Base-by-base conservation (phyloP, 345 rosid genomes). In the Moricandia arvensis region DNA sequence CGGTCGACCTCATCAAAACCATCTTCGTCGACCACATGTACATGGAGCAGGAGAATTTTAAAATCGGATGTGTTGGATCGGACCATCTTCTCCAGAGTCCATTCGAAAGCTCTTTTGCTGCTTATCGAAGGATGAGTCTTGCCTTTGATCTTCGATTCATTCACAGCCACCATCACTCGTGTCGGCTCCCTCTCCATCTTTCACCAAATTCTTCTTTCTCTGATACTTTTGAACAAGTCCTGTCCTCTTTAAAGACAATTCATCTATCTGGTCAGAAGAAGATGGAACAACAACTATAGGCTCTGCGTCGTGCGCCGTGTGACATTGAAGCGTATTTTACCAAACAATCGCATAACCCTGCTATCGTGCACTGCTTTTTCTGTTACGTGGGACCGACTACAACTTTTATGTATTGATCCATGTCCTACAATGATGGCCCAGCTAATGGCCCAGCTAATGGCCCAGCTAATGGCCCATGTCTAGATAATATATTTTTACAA, bases 1-100 rank as follows among this genome's bases (percentile, higher is more conserved):
- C 93, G 90, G 68, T 89, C 97, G 78, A 85, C 87, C 53, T 92
- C 93, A 73, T 89, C 88, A 63, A 89, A 90, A 59, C 55, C 55
- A 8, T 49, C 55, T 49, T 49, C 55, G 55, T 49, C 55, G 4
- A 49, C 55, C 9, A 90, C 96, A 80, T 92, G 99, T 33, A 95
- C 99, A 43, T 90, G 97, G 79, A 95, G 92, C 80, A 95, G 89
- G 59, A 90, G 93, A 66, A 95, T 86, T 77, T 81, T 89, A 84
- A 92, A 95, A 29, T 87, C 94, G n/a, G 76, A 15, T 12, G 84
- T 79, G 74, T 92, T 95, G 18, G 91, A 87, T 38, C 89, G 92
- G 41, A 95, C 87, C 75, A 92, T 89, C 91, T 95, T 95, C 79
- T 87, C 77, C 59, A 92, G 80, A 35, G 91, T 87, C 99, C 99